Evolutionary conservation across 371 early-diverging fungal species (phyloP), one percentile per base, ranked within the genome.

Genomic region (Syncephalastrum monosporum): DNA sequence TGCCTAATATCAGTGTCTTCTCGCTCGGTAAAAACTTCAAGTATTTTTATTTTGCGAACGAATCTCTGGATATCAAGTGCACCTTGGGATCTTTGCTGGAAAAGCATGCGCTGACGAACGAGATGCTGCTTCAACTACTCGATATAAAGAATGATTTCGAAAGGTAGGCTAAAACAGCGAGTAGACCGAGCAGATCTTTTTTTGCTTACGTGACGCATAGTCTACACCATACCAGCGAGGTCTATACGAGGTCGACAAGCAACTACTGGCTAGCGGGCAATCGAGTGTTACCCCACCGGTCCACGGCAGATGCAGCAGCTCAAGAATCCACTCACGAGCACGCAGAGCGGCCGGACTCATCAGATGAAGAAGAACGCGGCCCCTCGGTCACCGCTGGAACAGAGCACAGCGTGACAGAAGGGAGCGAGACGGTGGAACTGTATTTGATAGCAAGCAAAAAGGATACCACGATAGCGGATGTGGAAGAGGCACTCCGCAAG

Each of bases 221-320:
- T 17, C 56, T 81, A 23, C 74, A 82, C 13, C 74, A 70, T 16
- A 72, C 81, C 8, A 72, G 63, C 33, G 84, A 86, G 60, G 75
- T 84, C 2, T 82, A 82, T 64, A 81, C 87, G n/a, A 69, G 82
- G 16, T 83, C 87, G 13, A 80, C 80, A 12, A 48, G 74, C 15
- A 82, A 84, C 48, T 71, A 82, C 57, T 86, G 87, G 87, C 67
- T 86, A 45, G 81, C 83, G 14, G 85, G 83, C 3, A 74, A 77
- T 25, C 67, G 84, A 41, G 56, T 77, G 27, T 79, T 75, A 17
- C 71, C 75, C 29, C 60, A 60, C 19, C 7, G 15, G 16, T 29
- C 16, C 45, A 29, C 50, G 54, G 19, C 47, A 19, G 44, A 49
- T 24, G 24, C 45, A 5, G 24, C 17, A 50, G 16, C n/a, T 5